Base-by-base conservation (phyloP, 768 basidiomycete species). In the Rubroboletus pulcherrimus region DNA sequence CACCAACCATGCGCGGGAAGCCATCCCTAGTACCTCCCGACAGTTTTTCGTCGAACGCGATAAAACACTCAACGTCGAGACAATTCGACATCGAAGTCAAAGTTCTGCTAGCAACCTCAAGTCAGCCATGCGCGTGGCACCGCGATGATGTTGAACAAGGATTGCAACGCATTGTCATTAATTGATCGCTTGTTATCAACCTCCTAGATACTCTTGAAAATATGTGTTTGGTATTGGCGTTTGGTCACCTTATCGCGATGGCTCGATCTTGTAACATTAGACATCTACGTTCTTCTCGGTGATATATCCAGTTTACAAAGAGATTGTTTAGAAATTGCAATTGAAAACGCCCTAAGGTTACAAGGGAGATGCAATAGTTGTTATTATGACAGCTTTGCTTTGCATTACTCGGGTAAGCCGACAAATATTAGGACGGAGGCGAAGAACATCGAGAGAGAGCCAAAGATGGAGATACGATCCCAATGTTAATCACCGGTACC, bases 401-500 rank as follows among this genome's bases (percentile, higher is more conserved):
- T 54, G 57, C 30, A 69, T 60, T 66, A 68, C 55, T 58, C 51
- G 59, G 57, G 26, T 56, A 63, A 59, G 55, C 46, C 52, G 53
- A 65, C 58, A 61, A 42, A 66, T 62, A 65, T 45, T 60, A 63
- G 55, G 56, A 52, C 43, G 50, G 52, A 33, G 54, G 59, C 56
- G 51, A 63, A 44, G 41, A 61, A 55, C 9, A 63, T 52, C 62
- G 54, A 63, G 58, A 58, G 55, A 40, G 57, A 61, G 55, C 55
- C 57, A 66, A 65, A 61, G 58, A 53, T 65, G 63, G 60, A 45
- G 40, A 44, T 19, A 37, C 12, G 42, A 49, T 50, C 31, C 43
- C 49, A 54, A 37, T 39, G 39, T 59, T 49, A 59, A 66, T 82
- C 75, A 85, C 66, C 85, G 81, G 66, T 78, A 73, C 21, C 79